Evolutionary conservation across 2,329 filamentous ascomycete species (phyloP).

Genomic region (Ophiostoma sp.): DNA sequence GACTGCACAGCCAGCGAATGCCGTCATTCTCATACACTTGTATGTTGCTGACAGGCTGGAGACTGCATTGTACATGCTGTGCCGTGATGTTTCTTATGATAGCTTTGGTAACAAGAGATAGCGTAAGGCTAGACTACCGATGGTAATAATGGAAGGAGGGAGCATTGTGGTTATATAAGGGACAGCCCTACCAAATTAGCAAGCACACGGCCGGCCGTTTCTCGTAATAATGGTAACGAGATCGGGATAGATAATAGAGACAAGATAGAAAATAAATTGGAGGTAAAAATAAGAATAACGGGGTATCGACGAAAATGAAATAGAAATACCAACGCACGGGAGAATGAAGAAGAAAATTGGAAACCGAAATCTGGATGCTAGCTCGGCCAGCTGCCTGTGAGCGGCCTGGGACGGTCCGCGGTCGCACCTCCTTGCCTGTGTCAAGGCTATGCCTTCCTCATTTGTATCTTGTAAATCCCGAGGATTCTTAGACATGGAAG

Average conservation of each 20-base stretch:
- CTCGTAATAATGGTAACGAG: constrained; percentile 6
- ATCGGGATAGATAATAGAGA: constrained; percentile 3
- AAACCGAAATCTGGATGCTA: not conserved
- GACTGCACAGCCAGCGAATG: too few species aligned
- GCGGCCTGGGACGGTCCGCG: not conserved
- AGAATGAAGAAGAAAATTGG: not conserved
- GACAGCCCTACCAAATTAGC: not conserved
- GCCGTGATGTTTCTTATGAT: not conserved
- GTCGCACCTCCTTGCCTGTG: not conserved
- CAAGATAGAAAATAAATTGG: constrained; percentile 6
- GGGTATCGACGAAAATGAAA: not conserved
- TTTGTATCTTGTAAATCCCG: not conserved
- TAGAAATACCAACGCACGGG: not conserved
- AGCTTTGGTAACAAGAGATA: not conserved
- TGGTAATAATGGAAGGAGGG: not conserved
- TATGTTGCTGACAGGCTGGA: too few species aligned
- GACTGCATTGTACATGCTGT: too few species aligned
- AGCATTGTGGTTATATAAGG: not conserved
- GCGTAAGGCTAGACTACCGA: not conserved
- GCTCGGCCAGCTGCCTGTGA: not conserved
- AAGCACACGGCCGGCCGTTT: not conserved
- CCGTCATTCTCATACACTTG: too few species aligned
- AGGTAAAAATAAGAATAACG: not conserved
- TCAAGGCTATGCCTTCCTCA: constrained; percentile 4
- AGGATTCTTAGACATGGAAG: not conserved